Evolutionary conservation across 805 yeast species (phyloP).

Genomic region (Candida broadrunensis): DNA sequence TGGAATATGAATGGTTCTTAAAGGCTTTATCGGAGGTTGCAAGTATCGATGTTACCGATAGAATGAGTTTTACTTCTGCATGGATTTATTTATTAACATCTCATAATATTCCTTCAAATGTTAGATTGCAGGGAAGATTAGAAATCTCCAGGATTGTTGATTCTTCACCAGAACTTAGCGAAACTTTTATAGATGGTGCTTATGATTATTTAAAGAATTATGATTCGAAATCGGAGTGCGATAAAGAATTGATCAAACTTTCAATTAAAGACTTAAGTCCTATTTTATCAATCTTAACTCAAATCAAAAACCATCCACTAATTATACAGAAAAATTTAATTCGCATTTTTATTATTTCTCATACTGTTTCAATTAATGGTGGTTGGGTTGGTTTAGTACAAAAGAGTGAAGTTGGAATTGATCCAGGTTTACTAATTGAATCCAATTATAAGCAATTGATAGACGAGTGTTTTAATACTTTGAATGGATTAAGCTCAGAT

Average conservation of each 20-base stretch:
- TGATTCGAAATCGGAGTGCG: background rate
- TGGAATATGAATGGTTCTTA: slow-evolving; percentile 53
- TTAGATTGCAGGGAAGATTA: slow-evolving; percentile 31
- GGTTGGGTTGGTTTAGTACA: slow-evolving; percentile 81
- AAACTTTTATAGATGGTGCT: slow-evolving; percentile 43
- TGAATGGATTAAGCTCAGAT: slow-evolving; percentile 22
- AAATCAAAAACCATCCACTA: background rate
- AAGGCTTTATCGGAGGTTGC: slow-evolving; percentile 33
- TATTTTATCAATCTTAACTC: slow-evolving; percentile 21
- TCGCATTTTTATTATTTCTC: slow-evolving; percentile 25
- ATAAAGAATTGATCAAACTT: background rate
- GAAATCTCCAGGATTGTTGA: slow-evolving; percentile 28
- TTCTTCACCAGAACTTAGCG: slow-evolving; percentile 28
- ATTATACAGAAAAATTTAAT: slow-evolving; percentile 16
- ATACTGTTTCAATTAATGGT: slow-evolving; percentile 28
- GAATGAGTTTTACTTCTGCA: slow-evolving; percentile 39
- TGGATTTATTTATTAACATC: slow-evolving; percentile 51
- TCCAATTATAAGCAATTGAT: slow-evolving; percentile 19
- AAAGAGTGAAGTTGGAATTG: slow-evolving; percentile 44
- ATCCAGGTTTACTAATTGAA: slow-evolving; percentile 59
- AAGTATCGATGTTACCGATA: slow-evolving; percentile 11
- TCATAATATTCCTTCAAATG: slow-evolving; percentile 25
- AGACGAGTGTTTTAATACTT: slow-evolving; percentile 18
- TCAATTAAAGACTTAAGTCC: slow-evolving; percentile 18
- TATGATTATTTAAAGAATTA: slow-evolving; percentile 15